Conservation (phyloP, 2,329 filamentous ascomycete species). For the Cryphonectria parasitica region DNA sequence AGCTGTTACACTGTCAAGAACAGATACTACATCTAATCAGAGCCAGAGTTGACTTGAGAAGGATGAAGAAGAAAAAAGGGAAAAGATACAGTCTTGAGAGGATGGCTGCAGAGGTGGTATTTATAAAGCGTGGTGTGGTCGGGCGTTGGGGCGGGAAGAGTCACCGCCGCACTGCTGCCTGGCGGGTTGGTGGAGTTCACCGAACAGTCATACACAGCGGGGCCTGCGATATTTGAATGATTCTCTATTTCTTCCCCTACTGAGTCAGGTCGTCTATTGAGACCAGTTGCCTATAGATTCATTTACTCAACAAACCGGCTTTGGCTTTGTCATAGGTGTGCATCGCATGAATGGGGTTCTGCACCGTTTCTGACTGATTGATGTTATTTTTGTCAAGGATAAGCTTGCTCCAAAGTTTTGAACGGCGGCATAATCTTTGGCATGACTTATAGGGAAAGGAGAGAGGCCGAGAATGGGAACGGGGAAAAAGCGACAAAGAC, state of each 20-base stretch:
- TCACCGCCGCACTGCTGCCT: slow-evolving; percentile 1
- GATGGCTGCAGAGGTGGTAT: background rate
- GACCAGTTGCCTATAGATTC: background rate
- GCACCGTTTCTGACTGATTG: background rate
- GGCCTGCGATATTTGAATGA: background rate
- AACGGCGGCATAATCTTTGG: background rate
- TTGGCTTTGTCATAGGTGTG: background rate
- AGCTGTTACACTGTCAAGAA: slow-evolving; percentile 22
- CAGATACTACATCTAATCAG: slow-evolving; percentile 25
- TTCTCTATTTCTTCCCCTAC: background rate
- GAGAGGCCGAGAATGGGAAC: too few relatives aligned
- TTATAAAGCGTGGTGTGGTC: background rate
- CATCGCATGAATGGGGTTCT: background rate
- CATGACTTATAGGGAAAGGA: too few relatives aligned
- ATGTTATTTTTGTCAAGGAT: background rate
- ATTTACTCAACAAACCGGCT: background rate
- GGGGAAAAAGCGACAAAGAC: too few relatives aligned
- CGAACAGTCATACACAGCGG: background rate
- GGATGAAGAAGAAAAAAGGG: slow-evolving; percentile 1
- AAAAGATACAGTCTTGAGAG: background rate
- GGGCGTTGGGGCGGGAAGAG: background rate
- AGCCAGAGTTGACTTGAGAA: slow-evolving; percentile 18
- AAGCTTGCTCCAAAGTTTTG: background rate
- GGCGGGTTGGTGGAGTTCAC: background rate
- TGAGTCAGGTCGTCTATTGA: background rate